Evolutionary conservation across 2,329 filamentous ascomycete species (phyloP).

Genomic region (Fusarium humuli): DNA sequence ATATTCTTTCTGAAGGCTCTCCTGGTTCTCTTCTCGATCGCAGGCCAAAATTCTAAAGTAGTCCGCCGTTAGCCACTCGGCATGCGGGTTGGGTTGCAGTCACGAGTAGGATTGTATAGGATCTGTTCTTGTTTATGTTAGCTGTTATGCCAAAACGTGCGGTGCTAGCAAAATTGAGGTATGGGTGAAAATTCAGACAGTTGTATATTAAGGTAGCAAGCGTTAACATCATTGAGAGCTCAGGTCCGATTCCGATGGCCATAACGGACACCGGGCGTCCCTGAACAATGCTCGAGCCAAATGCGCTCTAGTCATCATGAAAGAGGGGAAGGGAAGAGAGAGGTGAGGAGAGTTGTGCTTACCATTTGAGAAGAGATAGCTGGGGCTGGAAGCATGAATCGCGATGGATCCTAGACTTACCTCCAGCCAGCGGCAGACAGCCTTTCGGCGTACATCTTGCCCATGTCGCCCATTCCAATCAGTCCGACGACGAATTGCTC

Average conservation of each 20-base stretch:
- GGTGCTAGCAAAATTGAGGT: slow-evolving; percentile 22
- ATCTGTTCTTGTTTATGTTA: slow-evolving; percentile 45
- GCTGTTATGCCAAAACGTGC: slow-evolving; percentile 17
- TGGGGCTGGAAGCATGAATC: slow-evolving; percentile 27
- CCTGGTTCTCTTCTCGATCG: slow-evolving; percentile 90
- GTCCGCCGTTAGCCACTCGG: slow-evolving; percentile 47
- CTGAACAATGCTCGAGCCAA: slow-evolving; percentile 98
- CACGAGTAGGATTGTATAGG: neutral
- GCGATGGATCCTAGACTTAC: slow-evolving; percentile 61
- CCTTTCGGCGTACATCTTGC: slow-evolving; percentile 94
- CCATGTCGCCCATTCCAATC: slow-evolving; percentile 99
- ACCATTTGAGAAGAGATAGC: slow-evolving; percentile 30
- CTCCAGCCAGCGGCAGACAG: slow-evolving; percentile 95
- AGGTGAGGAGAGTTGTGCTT: slow-evolving; percentile 37
- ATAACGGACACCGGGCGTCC: slow-evolving; percentile 76
- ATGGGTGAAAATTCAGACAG: slow-evolving; percentile 77
- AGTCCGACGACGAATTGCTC: slow-evolving; percentile 85
- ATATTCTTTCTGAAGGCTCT: slow-evolving; percentile 84
- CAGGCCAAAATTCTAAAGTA: slow-evolving; percentile 86
- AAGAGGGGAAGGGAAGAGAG: slow-evolving; percentile 31
- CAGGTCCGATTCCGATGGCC: slow-evolving; percentile 71
- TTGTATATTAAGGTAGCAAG: slow-evolving; percentile 89
- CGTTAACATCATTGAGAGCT: slow-evolving; percentile 97
- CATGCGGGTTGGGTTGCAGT: slow-evolving; percentile 28
- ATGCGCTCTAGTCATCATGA: slow-evolving; percentile 99